A percentile compares a stretch with the other conserved stretches of the same genome.
phyloP scores from a whole-genome alignment of 2,329 filamentous ascomycete genomes.

The Penicillium nordicum region DNA sequence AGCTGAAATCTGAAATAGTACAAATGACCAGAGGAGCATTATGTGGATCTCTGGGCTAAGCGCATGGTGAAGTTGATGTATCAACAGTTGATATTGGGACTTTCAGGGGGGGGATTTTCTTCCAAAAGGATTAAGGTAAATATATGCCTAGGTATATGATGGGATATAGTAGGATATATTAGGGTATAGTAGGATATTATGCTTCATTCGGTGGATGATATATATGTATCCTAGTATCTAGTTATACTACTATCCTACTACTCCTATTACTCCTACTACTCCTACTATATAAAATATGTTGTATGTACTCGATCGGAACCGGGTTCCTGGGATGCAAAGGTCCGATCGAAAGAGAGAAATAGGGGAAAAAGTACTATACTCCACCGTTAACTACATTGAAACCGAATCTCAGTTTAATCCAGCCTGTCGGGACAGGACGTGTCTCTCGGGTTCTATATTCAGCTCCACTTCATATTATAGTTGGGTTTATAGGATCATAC shows the following conservation, averaged over 20 bases:
- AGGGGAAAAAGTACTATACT: neutral
- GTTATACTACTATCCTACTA: no score
- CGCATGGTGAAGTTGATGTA: neutral
- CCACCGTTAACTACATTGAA: neutral
- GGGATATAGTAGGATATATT: neutral
- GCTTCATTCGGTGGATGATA: neutral
- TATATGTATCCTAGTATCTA: no score
- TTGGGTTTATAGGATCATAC: neutral
- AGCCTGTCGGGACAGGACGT: neutral
- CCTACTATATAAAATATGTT: neutral
- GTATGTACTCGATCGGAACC: constrained; percentile 12
- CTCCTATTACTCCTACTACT: neutral
- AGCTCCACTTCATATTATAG: neutral
- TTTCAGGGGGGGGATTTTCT: neutral
- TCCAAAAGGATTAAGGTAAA: neutral
- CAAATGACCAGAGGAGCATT: neutral
- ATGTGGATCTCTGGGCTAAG: constrained; percentile 1
- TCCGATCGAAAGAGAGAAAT: neutral
- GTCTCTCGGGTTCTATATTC: neutral
- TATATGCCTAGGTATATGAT: no score
- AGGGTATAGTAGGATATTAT: neutral
- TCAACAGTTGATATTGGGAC: neutral
- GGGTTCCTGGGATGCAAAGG: constrained; percentile 15
- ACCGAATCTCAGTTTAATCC: neutral
- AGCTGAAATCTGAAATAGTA: neutral